Conservation (phyloP, 2,329 filamentous ascomycete genomes). For the Beauveria rudraprayagi region DNA sequence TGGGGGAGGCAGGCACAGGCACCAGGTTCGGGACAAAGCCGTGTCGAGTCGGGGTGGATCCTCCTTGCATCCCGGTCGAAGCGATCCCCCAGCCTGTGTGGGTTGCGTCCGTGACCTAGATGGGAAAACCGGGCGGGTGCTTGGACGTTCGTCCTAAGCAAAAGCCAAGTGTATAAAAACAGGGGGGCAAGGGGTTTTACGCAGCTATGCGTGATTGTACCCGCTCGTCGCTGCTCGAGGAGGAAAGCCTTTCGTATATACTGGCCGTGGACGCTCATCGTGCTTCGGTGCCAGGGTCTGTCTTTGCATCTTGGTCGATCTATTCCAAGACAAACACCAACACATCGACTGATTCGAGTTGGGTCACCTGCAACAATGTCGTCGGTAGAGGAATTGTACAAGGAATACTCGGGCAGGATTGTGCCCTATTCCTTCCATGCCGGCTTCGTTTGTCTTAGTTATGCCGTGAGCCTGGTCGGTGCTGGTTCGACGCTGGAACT, state of each 20-base stretch:
- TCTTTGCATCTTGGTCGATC: neutral
- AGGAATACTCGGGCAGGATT: constrained; percentile 34
- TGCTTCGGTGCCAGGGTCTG: neutral
- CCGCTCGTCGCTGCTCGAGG: neutral
- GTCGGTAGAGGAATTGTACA: constrained; percentile 23
- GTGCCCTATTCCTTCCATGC: constrained; percentile 43
- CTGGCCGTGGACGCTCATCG: neutral
- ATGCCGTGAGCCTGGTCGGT: constrained; percentile 69
- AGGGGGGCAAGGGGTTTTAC: neutral
- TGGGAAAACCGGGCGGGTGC: neutral
- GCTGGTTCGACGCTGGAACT: constrained; percentile 74
- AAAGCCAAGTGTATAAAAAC: neutral
- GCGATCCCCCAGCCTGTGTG: neutral
- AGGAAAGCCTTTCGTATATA: neutral
- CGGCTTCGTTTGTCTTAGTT: constrained; percentile 63
- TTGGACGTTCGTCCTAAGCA: constrained; percentile 1
- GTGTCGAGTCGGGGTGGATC: neutral
- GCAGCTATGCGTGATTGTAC: neutral
- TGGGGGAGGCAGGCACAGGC: too few relatives aligned
- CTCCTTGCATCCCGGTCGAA: neutral
- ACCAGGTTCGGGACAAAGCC: too few relatives aligned
- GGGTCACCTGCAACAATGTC: neutral
- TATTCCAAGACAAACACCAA: neutral
- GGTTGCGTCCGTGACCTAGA: neutral
- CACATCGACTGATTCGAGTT: neutral